These are phyloP conservation scores for Calonectria leucothoes DNA, from an alignment of 2,329 filamentous ascomycete species.

Conservation along the genomic window DNA sequence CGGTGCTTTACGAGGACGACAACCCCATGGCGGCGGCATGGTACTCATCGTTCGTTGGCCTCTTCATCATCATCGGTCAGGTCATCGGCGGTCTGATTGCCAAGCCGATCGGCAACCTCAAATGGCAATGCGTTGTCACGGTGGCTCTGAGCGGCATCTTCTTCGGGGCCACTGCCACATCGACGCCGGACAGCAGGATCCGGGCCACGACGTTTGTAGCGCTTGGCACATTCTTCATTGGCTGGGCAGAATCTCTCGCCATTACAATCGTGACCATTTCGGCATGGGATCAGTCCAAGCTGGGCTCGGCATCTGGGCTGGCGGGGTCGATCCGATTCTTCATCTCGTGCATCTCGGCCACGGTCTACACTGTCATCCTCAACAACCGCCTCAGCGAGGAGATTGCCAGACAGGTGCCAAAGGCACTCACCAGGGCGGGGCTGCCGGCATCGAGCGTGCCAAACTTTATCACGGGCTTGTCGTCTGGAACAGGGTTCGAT, in stretches of 20 bases:
- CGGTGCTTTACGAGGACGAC: slow-evolving; percentile 44
- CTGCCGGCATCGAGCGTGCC: slow-evolving; percentile 49
- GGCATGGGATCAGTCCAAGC: slow-evolving; percentile 48
- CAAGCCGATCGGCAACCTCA: slow-evolving; percentile 44
- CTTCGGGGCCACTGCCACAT: slow-evolving; percentile 45
- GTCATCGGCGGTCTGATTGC: slow-evolving; percentile 40
- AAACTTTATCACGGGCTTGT: slow-evolving; percentile 48
- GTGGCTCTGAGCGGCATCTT: slow-evolving; percentile 44
- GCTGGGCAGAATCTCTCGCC: slow-evolving; percentile 49
- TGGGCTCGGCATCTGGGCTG: slow-evolving; percentile 50
- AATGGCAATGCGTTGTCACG: slow-evolving; percentile 46
- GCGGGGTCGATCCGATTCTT: slow-evolving; percentile 51
- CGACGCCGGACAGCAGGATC: slow-evolving; percentile 40
- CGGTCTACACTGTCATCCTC: slow-evolving; percentile 49
- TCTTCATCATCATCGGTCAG: slow-evolving; percentile 44
- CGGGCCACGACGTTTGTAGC: slow-evolving; percentile 43
- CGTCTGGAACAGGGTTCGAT: slow-evolving; percentile 41
- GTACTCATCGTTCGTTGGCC: slow-evolving; percentile 41
- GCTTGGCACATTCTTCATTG: slow-evolving; percentile 49
- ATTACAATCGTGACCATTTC: slow-evolving; percentile 49
- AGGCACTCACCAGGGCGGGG: slow-evolving; percentile 50
- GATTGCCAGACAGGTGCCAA: slow-evolving; percentile 44
- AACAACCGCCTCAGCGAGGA: slow-evolving; percentile 46
- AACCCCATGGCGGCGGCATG: slow-evolving; percentile 38
- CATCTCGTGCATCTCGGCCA: slow-evolving; percentile 47